Evolutionary conservation across 768 basidiomycete species (phyloP).

Genomic region (Coprinellus aureogranulatus): DNA sequence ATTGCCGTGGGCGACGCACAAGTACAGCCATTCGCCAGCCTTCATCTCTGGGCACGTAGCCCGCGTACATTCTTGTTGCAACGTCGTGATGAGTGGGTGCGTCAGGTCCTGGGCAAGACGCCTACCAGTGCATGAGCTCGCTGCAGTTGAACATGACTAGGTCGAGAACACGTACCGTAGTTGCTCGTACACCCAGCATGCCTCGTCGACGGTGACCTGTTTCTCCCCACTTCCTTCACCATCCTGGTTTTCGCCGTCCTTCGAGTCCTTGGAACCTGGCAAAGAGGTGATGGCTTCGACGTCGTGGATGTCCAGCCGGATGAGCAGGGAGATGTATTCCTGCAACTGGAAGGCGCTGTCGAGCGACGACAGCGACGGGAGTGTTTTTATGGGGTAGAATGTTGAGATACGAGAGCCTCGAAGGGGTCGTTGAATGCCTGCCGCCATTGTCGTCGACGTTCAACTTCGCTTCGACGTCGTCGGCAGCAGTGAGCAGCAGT

Average conservation of each 20-base stretch:
- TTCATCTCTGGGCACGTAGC: constrained; percentile 95
- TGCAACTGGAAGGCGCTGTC: constrained; percentile 94
- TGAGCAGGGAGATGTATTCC: constrained; percentile 88
- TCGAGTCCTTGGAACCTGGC: constrained; percentile 46
- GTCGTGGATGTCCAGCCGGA: constrained; percentile 84
- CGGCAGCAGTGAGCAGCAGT: too few relatives aligned
- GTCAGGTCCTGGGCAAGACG: constrained; percentile 86
- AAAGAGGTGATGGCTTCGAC: constrained; percentile 77
- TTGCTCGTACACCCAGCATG: constrained; percentile 79
- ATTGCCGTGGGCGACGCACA: constrained; percentile 92
- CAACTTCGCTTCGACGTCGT: too few relatives aligned
- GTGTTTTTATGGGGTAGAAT: constrained; percentile 72
- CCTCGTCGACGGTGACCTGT: constrained; percentile 69
- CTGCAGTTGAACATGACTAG: background rate
- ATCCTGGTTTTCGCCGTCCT: constrained; percentile 18
- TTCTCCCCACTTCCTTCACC: constrained; percentile 22
- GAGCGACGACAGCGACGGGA: constrained; percentile 68
- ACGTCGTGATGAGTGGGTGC: constrained; percentile 77
- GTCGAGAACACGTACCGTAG: constrained; percentile 35
- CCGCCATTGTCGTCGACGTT: constrained; percentile 27
- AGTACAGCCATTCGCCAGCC: constrained; percentile 96
- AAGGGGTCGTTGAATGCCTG: constrained; percentile 59
- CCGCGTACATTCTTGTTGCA: constrained; percentile 86
- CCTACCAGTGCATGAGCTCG: constrained; percentile 34
- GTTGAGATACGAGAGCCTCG: constrained; percentile 77